These are phyloP conservation scores for Russula foetens DNA, from an alignment of 768 basidiomycete species.

Conservation along the genomic window DNA sequence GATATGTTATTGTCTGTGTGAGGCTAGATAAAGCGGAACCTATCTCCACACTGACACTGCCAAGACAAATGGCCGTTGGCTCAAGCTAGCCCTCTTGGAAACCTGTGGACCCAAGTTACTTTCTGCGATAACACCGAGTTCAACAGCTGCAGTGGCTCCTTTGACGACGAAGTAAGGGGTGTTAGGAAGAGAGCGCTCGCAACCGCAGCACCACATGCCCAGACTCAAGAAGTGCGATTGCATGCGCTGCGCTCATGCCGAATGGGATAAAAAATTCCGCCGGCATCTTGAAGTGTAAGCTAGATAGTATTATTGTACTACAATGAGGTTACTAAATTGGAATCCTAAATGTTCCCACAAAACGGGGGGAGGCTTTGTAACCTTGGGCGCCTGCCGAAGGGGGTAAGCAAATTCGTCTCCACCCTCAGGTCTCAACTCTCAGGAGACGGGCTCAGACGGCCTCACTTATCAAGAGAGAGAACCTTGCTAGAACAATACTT, in stretches of 20 bases:
- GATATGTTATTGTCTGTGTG: background rate
- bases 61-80: background rate
- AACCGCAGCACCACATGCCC: background rate
- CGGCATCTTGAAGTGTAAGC: background rate
- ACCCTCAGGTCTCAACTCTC: background rate
- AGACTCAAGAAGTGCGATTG: background rate
- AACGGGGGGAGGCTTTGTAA: background rate
- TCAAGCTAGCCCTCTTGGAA: background rate
- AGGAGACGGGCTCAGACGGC: background rate
- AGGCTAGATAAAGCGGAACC: background rate
- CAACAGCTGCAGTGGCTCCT: background rate
- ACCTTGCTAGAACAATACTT: background rate
- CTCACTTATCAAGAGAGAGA: background rate
- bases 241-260: background rate
- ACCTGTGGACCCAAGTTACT: background rate
- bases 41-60: background rate
- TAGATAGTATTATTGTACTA: background rate
- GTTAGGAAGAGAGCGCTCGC: background rate
- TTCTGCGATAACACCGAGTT: background rate
- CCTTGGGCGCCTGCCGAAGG: background rate
- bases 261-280: background rate
- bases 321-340: constrained; percentile 3
- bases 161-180: background rate
- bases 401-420: background rate
- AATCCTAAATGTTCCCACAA: background rate